Conservation (phyloP, 306 rosid genomes). For the Leucaena leucocephala region DNA sequence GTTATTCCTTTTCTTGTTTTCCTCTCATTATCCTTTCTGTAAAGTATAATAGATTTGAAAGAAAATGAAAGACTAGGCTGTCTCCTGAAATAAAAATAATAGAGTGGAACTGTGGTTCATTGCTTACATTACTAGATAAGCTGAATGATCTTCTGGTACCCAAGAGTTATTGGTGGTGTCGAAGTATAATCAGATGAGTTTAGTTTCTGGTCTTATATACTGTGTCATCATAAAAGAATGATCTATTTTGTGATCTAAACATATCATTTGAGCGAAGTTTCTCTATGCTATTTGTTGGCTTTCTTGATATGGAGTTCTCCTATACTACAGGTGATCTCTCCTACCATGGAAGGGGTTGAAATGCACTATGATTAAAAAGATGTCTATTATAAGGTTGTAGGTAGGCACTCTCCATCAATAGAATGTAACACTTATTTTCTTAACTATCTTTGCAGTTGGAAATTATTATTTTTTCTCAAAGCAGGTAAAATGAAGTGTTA, state of each 20-base stretch:
- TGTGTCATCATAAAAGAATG: background rate
- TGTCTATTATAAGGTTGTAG: background rate
- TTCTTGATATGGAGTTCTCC: slow-evolving; percentile 22
- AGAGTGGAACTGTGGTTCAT: background rate
- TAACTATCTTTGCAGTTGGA: slow-evolving; percentile 65
- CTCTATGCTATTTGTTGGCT: background rate
- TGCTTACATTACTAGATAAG: background rate
- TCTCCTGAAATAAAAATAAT: background rate
- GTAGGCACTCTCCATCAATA: background rate
- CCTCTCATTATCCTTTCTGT: background rate
- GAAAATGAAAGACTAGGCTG: background rate
- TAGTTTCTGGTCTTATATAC: too few species aligned
- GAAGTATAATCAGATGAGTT: background rate
- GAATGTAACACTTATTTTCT: slow-evolving; percentile 37
- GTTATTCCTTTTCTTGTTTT: background rate
- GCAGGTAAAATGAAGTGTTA: slow-evolving; percentile 72
- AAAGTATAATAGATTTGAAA: background rate
- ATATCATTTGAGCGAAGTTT: background rate
- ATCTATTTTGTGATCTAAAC: background rate
- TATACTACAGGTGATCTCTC: slow-evolving; percentile 13
- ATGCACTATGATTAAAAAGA: background rate
- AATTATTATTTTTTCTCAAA: slow-evolving; percentile 72
- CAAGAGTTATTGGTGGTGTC: background rate
- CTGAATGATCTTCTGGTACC: background rate
- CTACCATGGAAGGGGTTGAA: background rate